phyloP scores from a whole-genome alignment of 768 basidiomycete species.

The Lactarius hengduanensis region DNA sequence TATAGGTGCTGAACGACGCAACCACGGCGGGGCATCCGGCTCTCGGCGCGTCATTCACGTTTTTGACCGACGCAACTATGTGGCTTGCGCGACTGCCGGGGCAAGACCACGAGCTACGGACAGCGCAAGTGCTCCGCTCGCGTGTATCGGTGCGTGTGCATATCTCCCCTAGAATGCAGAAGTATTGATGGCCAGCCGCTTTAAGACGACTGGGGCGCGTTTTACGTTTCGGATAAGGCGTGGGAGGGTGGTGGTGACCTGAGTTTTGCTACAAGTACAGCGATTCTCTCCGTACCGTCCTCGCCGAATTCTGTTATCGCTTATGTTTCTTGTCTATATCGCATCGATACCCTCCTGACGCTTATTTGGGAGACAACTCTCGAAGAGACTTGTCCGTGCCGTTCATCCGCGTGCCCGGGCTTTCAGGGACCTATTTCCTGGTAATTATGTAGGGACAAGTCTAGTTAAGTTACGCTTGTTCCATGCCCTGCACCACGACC shows the following conservation, averaged over 20 bases:
- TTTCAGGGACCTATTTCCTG: too few relatives aligned
- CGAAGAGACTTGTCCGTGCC: neutral
- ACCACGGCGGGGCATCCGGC: slow-evolving; percentile 58
- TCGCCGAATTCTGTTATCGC: neutral
- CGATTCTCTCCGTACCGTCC: neutral
- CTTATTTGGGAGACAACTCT: neutral
- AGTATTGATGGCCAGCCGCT: slow-evolving; percentile 11
- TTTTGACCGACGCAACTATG: slow-evolving; percentile 68
- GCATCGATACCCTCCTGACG: neutral
- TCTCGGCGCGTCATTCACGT: slow-evolving; percentile 72
- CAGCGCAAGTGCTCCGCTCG: slow-evolving; percentile 35
- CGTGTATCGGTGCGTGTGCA: slow-evolving; percentile 30
- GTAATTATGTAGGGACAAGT: too few relatives aligned
- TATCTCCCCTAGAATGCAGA: neutral
- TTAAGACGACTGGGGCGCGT: neutral
- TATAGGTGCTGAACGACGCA: slow-evolving; percentile 49
- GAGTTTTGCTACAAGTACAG: neutral
- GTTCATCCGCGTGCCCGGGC: neutral
- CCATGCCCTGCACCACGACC: too few relatives aligned
- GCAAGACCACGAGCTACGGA: slow-evolving; percentile 27
- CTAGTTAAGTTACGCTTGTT: too few relatives aligned
- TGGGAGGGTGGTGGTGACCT: slow-evolving; percentile 3
- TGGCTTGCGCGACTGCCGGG: slow-evolving; percentile 50
- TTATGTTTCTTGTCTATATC: neutral
- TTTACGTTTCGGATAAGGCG: slow-evolving; percentile 20